Evolutionary conservation across 1,284 basidiomycete genomes (phyloP), one percentile per base, ranked within the genome.

Genomic region (Ganoderma sinense): DNA sequence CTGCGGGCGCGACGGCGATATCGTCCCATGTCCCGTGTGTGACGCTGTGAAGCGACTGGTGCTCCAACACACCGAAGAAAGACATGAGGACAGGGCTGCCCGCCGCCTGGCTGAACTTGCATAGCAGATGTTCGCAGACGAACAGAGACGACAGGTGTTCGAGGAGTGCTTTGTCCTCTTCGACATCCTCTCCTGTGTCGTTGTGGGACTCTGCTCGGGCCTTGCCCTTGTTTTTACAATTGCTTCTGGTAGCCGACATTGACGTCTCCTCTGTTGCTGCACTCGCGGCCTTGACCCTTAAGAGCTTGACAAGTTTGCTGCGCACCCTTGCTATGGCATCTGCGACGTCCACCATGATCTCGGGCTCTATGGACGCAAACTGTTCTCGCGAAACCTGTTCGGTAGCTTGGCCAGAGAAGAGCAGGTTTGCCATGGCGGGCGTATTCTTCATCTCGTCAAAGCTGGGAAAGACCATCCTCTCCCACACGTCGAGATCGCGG

Each of bases 31-130:
- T 11, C 3, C 45, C 45, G 45, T 48, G 45, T 8, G n/a, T 48
- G 45, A 10, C 3, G 45, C 45, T 48, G 8, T 48, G 45, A 10
- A n/a, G 45, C n/a, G 45, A 48, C n/a, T 48, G 45, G 45, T 48
- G 45, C n/a, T 48, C 45, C n/a, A 48, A n/a, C 45, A 48, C 45
- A n/a, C 45, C 45, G n/a, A 48, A n/a, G 45, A 48, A 48, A n/a
- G 45, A 48, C 45, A 48, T 48, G 45, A 48, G 45, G n/a, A 23
- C n/a, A 7, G 45, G 45, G 8, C n/a, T 48, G 45, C 45, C 20
- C 45, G 11, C 11, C 20, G 10, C 7, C n/a, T n/a, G 10, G 20
- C 45, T 3, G n/a, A n/a, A n/a, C 10, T 11, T 48, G 45, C 45
- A 48, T 48, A n/a, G 10, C 7, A 8, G 45, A n/a, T 23, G 45